Evolutionary conservation across 129 eudicot genomes (phyloP), one percentile per base, ranked within the genome.

Genomic region (Pseudognaphalium luteoalbum): DNA sequence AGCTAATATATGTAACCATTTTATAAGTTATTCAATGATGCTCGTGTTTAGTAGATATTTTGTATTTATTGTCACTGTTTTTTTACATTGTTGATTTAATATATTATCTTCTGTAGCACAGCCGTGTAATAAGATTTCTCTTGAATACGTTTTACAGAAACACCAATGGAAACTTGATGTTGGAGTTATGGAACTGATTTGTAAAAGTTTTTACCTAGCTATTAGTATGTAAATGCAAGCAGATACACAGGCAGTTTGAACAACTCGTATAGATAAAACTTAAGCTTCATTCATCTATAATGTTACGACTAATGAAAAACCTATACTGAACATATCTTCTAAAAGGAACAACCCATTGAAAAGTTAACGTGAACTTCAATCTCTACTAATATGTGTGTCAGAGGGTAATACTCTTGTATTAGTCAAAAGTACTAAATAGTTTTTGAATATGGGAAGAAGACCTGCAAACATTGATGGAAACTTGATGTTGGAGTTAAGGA

Each of bases 371-470:
- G 47, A 76, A 51, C 56, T 65, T 51, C 66, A 65, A 59, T 51
- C 72, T 41, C 63, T 75, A 75, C 79, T 66, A 73, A 60, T 47
- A 69, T 77, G 81, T 70, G 63, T 32, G 39, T 72, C 69, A 41
- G 68, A 20, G 73, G 79, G 74, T 80, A 73, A 30, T 66, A 73
- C 75, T n/a, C n/a, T n/a, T n/a, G n/a, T 39, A 7, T 70, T 66
- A 58, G 66, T 22, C 21, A 33, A 66, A 66, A 34, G 41, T 66
- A 80, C 37, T 39, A 73, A 73, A 41, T 20, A 9, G 33, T 39
- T 73, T 25, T 25, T 81, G 22, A 88, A 69, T 86, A 85, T 84
- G 17, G 90, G 90, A 70, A 81, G 83, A 81, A 86, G 87, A 66
- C 80, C 62, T 35, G 86, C 72, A 32, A 32, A 32, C 34, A 1